These are phyloP conservation scores for Rhodotorula graminis DNA, from an alignment of 768 basidiomycete species.

Conservation along the genomic window DNA sequence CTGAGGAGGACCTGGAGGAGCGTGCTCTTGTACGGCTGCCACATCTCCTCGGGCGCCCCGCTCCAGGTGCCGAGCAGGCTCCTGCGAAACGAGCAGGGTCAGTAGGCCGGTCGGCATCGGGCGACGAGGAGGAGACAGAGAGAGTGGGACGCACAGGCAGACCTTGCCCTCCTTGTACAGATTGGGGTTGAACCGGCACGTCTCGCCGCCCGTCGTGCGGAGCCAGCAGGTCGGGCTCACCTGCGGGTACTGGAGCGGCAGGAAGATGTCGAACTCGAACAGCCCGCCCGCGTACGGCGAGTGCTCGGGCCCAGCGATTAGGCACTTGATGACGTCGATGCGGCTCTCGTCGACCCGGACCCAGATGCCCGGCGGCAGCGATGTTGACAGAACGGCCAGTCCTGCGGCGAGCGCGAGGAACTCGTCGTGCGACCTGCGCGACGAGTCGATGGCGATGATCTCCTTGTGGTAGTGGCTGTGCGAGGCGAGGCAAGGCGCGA, in stretches of 20 bases:
- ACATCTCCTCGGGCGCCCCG: conserved; percentile 48
- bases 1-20: no score
- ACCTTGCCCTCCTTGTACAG: conserved; percentile 53
- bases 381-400: conserved; percentile 57
- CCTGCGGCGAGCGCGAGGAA: conserved; percentile 57
- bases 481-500: no score
- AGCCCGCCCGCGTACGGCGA: conserved; percentile 67
- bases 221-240: conserved; percentile 54
- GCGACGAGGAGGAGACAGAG: no score
- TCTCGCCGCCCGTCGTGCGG: conserved; percentile 56
- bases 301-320: conserved; percentile 63
- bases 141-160: conserved; percentile 52
- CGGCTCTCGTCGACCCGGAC: conserved; percentile 56
- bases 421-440: conserved; percentile 50
- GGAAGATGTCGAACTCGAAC: conserved; percentile 52
- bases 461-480: conserved; percentile 47
- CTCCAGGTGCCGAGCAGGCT: conserved; percentile 55
- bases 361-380: conserved; percentile 57
- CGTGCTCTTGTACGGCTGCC: no score
- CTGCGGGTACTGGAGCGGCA: conserved; percentile 55
- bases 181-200: conserved; percentile 60
- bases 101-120: not conserved
- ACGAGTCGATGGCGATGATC: conserved; percentile 48
- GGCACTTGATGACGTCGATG: conserved; percentile 56
- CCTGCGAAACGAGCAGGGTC: not conserved